phyloP scores from a whole-genome alignment of 345 rosid genomes.

The Mercurialis annua region DNA sequence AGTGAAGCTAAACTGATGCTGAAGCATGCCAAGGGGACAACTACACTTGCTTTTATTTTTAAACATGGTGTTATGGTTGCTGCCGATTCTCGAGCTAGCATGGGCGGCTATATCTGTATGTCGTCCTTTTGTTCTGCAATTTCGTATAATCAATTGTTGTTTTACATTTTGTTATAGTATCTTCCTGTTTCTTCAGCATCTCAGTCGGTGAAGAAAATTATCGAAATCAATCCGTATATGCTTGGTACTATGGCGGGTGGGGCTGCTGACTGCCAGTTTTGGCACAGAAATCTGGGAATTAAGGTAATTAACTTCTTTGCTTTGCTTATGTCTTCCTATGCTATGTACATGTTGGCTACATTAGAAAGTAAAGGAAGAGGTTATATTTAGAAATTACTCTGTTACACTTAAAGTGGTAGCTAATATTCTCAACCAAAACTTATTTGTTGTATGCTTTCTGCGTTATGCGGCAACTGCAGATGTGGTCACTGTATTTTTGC shows the following conservation, averaged over 20 bases:
- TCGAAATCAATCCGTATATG: conserved; percentile 93
- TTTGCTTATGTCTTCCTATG: not conserved
- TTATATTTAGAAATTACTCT: not conserved
- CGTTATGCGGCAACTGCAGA: not conserved
- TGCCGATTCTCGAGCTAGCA: conserved; percentile 99
- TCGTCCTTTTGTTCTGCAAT: no score
- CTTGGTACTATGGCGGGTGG: conserved; percentile 99
- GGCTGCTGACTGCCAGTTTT: conserved; percentile 95
- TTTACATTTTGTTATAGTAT: not conserved
- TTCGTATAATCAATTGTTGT: not conserved
- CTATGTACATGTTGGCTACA: not conserved
- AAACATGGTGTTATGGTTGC: conserved; percentile 97
- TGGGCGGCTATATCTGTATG: conserved; percentile 99
- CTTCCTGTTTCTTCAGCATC: conserved; percentile 47
- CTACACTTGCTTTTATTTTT: conserved; percentile 95
- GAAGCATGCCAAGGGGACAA: conserved; percentile 96
- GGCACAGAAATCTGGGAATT: conserved; percentile 93
- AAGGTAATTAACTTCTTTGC: conserved; percentile 41
- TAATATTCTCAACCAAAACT: no score
- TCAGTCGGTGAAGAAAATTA: conserved; percentile 88
- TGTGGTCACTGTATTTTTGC: not conserved
- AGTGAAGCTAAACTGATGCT: conserved; percentile 84
- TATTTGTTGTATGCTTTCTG: not conserved
- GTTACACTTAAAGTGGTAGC: not conserved
- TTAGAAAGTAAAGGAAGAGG: not conserved